A percentile compares a stretch with the other conserved stretches of the same genome.
Conservation (phyloP, 495 filamentous ascomycete genomes). For the Cenococcum geophilum region DNA sequence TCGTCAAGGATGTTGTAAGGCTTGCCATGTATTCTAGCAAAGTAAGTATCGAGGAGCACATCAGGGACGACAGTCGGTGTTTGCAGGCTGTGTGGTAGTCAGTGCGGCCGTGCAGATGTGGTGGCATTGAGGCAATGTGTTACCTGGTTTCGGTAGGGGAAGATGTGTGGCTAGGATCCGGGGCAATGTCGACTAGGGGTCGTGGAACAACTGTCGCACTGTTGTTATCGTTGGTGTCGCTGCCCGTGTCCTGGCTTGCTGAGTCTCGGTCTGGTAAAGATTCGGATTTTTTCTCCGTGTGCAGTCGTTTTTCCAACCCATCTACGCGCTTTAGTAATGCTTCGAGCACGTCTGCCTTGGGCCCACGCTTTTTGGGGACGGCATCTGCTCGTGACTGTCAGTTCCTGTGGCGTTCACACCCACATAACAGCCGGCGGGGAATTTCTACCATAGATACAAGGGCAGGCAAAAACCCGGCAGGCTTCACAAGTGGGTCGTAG, state of each 20-base stretch:
- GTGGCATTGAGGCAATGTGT: not conserved
- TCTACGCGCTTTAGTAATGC: conserved; percentile 77
- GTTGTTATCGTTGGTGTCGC: conserved; percentile 15
- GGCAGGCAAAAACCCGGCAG: conserved; percentile 79
- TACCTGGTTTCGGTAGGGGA: conserved; percentile 29
- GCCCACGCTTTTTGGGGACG: conserved; percentile 79
- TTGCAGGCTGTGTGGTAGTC: conserved; percentile 21
- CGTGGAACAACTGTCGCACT: conserved; percentile 10
- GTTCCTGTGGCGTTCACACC: not conserved
- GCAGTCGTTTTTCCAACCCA: conserved; percentile 71
- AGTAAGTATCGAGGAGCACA: conserved; percentile 67
- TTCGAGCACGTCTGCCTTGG: conserved; percentile 83
- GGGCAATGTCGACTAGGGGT: conserved; percentile 26
- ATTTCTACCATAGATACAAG: conserved; percentile 76
- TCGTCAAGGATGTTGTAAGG: conserved; percentile 76
- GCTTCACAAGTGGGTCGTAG: conserved; percentile 77
- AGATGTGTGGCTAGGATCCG: conserved; percentile 14
- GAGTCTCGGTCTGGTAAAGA: conserved; percentile 20
- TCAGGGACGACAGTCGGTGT: conserved; percentile 35
- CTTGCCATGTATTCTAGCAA: conserved; percentile 67
- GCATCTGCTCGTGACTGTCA: conserved; percentile 53
- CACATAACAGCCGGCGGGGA: not conserved
- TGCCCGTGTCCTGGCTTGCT: conserved; percentile 13
- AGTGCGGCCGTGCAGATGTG: not conserved
- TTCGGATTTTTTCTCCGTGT: conserved; percentile 38